These are phyloP conservation scores for Neofusicoccum umdonicola DNA, from an alignment of 2,329 filamentous ascomycete genomes.

Conservation along the genomic window DNA sequence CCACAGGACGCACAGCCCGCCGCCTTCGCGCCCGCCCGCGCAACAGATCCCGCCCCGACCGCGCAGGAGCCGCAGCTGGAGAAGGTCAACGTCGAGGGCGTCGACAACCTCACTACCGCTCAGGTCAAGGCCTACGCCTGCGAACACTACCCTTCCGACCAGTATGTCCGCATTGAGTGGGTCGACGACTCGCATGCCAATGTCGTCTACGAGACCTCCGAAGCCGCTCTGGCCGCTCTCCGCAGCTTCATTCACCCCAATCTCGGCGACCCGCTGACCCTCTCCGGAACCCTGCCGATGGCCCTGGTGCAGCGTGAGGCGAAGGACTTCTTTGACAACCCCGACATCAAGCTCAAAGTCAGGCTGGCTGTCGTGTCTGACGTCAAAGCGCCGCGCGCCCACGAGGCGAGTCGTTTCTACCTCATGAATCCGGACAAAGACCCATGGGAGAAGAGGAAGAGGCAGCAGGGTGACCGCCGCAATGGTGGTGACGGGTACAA, in stretches of 20 bases:
- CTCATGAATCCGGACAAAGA: constrained; percentile 88
- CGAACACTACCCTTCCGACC: constrained; percentile 60
- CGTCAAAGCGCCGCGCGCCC: constrained; percentile 75
- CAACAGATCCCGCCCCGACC: not conserved
- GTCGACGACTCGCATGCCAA: constrained; percentile 92
- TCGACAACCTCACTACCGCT: constrained; percentile 76
- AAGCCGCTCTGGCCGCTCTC: constrained; percentile 55
- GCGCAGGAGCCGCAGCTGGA: constrained; percentile 41
- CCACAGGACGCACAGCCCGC: not conserved
- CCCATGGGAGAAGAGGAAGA: constrained; percentile 60
- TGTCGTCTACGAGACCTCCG: constrained; percentile 65
- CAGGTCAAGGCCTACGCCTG: constrained; percentile 74
- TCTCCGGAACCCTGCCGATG: constrained; percentile 33
- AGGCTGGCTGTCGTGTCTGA: constrained; percentile 74
- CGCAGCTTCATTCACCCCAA: constrained; percentile 53
- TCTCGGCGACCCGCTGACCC: constrained; percentile 31
- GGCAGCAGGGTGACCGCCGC: constrained; percentile 27
- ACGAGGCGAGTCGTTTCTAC: constrained; percentile 84
- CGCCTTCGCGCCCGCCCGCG: not conserved
- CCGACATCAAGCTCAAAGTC: constrained; percentile 68
- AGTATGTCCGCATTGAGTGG: constrained; percentile 75
- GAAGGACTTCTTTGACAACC: constrained; percentile 65
- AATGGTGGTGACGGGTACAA: constrained; percentile 39
- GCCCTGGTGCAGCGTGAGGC: constrained; percentile 65
- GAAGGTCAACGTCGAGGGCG: constrained; percentile 80